Percentiles rank a stretch among this genome's conserved stretches.
phyloP scores from a whole-genome alignment of 257 asterid genomes.

The Cinchona pubescens region DNA sequence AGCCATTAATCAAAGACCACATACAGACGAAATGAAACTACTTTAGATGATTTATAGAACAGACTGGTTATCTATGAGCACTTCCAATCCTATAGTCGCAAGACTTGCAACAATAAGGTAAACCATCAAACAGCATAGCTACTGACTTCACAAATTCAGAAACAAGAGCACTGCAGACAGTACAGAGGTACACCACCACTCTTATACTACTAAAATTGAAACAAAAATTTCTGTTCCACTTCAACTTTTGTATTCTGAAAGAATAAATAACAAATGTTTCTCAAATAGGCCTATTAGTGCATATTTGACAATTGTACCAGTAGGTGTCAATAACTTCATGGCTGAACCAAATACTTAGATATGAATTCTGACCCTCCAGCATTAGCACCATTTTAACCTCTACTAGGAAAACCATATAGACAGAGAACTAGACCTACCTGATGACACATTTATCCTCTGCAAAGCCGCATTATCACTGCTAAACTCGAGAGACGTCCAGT shows the following conservation, averaged over 20 bases:
- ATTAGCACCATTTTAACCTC: neutral
- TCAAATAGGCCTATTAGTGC: neutral
- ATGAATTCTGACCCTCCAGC: too few relatives aligned
- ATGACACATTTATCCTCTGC: slow-evolving; percentile 41
- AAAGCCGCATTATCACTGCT: slow-evolving; percentile 39
- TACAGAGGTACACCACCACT: neutral
- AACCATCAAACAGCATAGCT: neutral
- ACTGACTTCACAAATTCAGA: neutral
- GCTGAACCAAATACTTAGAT: neutral
- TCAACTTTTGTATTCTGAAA: neutral
- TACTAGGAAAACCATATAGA: neutral
- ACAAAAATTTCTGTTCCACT: neutral
- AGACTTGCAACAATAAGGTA: neutral
- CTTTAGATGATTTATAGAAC: neutral
- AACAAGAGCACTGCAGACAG: neutral
- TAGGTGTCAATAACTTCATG: neutral
- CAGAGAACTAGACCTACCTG: slow-evolving; percentile 38
- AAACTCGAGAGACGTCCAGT: slow-evolving; percentile 81
- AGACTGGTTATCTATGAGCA: neutral
- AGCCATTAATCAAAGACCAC: neutral
- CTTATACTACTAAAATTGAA: neutral
- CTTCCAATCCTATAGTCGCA: neutral
- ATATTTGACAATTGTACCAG: neutral
- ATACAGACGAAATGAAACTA: neutral
- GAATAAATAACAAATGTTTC: neutral